Conservation (phyloP, 495 filamentous ascomycete species). For the Penicillium lividum region DNA sequence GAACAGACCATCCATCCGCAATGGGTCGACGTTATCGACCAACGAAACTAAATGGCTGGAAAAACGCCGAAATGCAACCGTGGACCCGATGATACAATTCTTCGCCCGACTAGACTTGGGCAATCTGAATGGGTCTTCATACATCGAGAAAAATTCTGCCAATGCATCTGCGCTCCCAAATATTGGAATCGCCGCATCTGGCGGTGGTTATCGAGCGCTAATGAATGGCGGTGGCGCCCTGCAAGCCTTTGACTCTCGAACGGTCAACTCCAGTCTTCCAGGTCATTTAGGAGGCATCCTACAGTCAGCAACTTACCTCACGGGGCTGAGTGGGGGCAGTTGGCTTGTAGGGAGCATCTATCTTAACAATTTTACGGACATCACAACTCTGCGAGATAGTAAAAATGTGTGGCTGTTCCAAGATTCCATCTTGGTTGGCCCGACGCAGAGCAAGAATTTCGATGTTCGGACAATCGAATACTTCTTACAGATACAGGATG, state of each 20-base stretch:
- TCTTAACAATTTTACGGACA: slow-evolving; percentile 84
- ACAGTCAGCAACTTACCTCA: slow-evolving; percentile 80
- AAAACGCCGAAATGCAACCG: slow-evolving; percentile 51
- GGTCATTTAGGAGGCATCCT: slow-evolving; percentile 84
- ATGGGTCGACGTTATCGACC: slow-evolving; percentile 56
- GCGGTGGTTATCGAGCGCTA: slow-evolving; percentile 81
- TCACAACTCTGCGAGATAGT: slow-evolving; percentile 55
- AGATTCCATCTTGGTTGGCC: slow-evolving; percentile 74
- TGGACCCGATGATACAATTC: slow-evolving; percentile 67
- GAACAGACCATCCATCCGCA: slow-evolving; percentile 36
- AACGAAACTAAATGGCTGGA: slow-evolving; percentile 69
- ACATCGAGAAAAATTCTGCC: slow-evolving; percentile 56
- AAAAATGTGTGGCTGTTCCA: slow-evolving; percentile 75
- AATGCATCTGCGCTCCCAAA: slow-evolving; percentile 61
- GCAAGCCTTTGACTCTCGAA: slow-evolving; percentile 80
- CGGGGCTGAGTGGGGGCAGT: slow-evolving; percentile 82
- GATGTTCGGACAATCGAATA: slow-evolving; percentile 59
- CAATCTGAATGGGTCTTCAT: slow-evolving; percentile 72
- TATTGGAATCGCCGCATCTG: slow-evolving; percentile 59
- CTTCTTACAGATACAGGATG: slow-evolving; percentile 61
- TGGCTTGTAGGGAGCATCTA: slow-evolving; percentile 88
- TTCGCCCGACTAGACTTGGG: slow-evolving; percentile 66
- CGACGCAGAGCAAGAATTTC: slow-evolving; percentile 66
- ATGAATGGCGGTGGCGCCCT: slow-evolving; percentile 85
- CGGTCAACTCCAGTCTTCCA: slow-evolving; percentile 57